A percentile compares a stretch with the other conserved stretches of the same genome.
These are phyloP conservation scores for Colletotrichum sp. DNA, from an alignment of 2,329 filamentous ascomycete genomes.

Conservation along the genomic window DNA sequence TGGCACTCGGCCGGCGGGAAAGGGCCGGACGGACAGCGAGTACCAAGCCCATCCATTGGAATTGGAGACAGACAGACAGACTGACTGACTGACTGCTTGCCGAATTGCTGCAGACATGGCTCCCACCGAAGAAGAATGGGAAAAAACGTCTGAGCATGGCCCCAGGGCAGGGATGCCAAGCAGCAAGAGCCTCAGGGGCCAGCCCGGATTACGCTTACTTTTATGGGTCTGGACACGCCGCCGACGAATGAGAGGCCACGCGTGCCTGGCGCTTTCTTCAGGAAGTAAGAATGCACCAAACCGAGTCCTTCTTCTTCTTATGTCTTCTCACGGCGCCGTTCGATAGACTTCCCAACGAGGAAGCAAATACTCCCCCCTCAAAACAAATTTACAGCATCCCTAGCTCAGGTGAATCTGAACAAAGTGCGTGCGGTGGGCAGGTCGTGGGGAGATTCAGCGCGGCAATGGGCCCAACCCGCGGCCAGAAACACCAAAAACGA, in stretches of 20 bases:
- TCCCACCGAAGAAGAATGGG: not conserved
- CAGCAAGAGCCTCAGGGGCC: slow-evolving; percentile 16
- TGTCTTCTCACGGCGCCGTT: not conserved
- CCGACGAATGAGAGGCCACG: not conserved
- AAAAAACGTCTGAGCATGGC: slow-evolving; percentile 13
- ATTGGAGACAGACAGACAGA: not conserved
- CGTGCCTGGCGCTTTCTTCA: not conserved
- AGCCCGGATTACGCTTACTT: slow-evolving; percentile 3
- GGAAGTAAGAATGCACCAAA: not conserved
- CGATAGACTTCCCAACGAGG: not conserved
- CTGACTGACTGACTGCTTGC: not conserved
- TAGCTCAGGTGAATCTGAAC: not conserved
- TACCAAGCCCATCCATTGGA: not conserved
- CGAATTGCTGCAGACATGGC: not conserved
- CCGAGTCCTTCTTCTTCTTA: not conserved
- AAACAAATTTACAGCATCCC: not conserved
- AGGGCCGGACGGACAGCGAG: not conserved
- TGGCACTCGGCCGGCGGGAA: not conserved
- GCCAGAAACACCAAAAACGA: not conserved
- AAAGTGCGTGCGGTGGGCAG: not conserved
- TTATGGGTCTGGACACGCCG: not conserved
- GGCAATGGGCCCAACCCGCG: not conserved
- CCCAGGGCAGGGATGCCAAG: slow-evolving; percentile 17
- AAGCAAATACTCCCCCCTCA: not conserved
- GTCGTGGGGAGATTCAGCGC: slow-evolving; percentile 6